These are phyloP conservation scores for Eutrema japonicum DNA, from an alignment of 345 rosid species.

Conservation along the genomic window DNA sequence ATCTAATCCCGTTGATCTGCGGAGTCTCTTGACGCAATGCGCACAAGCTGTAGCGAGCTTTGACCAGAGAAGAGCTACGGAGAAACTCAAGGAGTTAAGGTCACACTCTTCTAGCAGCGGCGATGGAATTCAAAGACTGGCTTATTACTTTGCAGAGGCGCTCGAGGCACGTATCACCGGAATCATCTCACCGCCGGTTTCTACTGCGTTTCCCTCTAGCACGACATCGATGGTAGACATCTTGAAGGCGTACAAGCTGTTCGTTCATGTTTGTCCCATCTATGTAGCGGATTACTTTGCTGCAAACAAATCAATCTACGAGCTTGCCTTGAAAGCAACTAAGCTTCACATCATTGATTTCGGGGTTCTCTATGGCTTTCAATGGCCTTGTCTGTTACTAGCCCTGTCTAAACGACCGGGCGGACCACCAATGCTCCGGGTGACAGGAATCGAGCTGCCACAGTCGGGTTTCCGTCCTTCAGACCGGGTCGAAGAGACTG, in stretches of 20 bases:
- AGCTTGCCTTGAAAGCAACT: constrained; percentile 50
- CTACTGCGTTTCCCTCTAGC: constrained; percentile 45
- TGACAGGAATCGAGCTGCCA: constrained; percentile 81
- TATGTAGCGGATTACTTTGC: constrained; percentile 53
- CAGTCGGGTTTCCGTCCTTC: constrained; percentile 80
- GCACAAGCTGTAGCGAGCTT: constrained; percentile 78
- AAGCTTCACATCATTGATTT: constrained; percentile 75
- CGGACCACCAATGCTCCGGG: constrained; percentile 69
- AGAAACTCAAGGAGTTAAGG: constrained; percentile 76
- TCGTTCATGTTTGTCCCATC: constrained; percentile 62
- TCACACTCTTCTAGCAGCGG: constrained; percentile 67
- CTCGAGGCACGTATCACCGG: constrained; percentile 79
- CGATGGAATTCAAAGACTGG: constrained; percentile 79
- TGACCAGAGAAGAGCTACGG: constrained; percentile 68
- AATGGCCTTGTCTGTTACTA: constrained; percentile 81
- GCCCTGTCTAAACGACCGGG: constrained; percentile 50
- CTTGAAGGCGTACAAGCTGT: constrained; percentile 55
- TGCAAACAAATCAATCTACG: constrained; percentile 58
- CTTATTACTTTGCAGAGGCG: constrained; percentile 76
- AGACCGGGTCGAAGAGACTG: constrained; percentile 76
- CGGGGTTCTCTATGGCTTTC: constrained; percentile 80
- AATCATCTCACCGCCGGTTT: constrained; percentile 45
- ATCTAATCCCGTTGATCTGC: constrained; percentile 60
- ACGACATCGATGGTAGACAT: constrained; percentile 62
- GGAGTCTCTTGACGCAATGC: constrained; percentile 65